phyloP scores from a whole-genome alignment of 495 filamentous ascomycete species.

The Saxispiralis lemnorum region DNA sequence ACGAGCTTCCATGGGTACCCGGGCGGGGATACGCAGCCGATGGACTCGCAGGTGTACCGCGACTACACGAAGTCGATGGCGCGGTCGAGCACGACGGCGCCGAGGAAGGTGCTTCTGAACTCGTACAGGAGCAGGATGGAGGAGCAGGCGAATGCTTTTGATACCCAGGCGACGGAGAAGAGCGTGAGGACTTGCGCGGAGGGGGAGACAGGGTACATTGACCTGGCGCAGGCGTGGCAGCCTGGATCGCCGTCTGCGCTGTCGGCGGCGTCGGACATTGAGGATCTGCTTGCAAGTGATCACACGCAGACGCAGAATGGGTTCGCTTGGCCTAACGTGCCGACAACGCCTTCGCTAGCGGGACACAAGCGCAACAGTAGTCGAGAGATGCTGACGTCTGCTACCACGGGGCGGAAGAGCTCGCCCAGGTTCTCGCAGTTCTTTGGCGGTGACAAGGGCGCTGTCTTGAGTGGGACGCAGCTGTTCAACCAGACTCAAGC shows the following conservation, averaged over 20 bases:
- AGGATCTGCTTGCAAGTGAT: constrained; percentile 10
- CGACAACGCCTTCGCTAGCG: constrained; percentile 21
- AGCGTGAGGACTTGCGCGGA: constrained; percentile 9
- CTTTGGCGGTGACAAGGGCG: constrained; percentile 10
- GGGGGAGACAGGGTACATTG: constrained; percentile 15
- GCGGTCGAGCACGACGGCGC: constrained; percentile 10
- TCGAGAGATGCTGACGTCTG: constrained; percentile 22
- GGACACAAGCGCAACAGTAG: constrained; percentile 21
- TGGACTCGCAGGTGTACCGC: constrained; percentile 25
- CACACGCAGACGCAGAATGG: constrained; percentile 5
- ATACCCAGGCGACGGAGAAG: constrained; percentile 5
- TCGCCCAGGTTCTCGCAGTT: constrained; percentile 23
- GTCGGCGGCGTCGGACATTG: constrained; percentile 4
- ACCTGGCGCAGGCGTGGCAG: constrained; percentile 9
- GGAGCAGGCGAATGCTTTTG: not conserved
- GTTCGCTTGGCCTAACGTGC: constrained; percentile 8
- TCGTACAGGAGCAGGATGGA: constrained; percentile 3
- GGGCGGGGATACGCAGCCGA: constrained; percentile 25
- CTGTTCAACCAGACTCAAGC: constrained; percentile 27
- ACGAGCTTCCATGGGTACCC: constrained; percentile 13
- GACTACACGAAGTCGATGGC: constrained; percentile 13
- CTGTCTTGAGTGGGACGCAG: constrained; percentile 24
- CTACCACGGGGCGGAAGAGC: constrained; percentile 12
- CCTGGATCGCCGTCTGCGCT: constrained; percentile 3
- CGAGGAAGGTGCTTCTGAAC: not conserved